phyloP scores from a whole-genome alignment of 2,329 filamentous ascomycete species.

The Chrysoporthe cubensis region DNA sequence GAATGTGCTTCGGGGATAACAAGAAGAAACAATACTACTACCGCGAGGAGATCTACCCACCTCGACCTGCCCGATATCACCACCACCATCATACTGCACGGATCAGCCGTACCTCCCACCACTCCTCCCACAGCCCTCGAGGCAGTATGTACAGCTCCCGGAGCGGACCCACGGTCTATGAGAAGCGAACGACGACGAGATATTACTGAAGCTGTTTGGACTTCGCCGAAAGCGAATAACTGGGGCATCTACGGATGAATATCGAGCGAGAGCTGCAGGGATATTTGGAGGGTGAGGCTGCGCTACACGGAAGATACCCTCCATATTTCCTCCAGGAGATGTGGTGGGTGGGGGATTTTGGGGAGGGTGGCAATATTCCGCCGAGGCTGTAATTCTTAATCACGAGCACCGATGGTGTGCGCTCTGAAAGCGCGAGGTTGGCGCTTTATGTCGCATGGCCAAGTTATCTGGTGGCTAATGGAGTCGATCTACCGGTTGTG shows the following conservation, averaged over 20 bases:
- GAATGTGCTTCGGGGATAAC: slow-evolving; percentile 11
- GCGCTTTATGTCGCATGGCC: no score
- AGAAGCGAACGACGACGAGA: slow-evolving; percentile 12
- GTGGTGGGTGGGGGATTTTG: background rate
- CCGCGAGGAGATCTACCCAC: slow-evolving; percentile 7
- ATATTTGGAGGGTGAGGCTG: background rate
- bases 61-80: background rate
- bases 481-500: background rate
- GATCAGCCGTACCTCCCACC: slow-evolving; percentile 2
- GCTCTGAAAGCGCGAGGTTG: background rate
- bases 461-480: background rate
- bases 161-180: slow-evolving; percentile 8
- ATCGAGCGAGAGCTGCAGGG: background rate
- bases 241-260: no score
- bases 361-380: no score
- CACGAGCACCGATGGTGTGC: background rate
- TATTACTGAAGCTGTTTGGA: background rate
- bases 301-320: background rate
- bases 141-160: slow-evolving; percentile 9
- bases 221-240: no score
- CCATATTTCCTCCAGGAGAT: background rate
- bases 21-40: slow-evolving; percentile 9
- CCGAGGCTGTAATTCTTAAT: background rate
- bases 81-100: slow-evolving; percentile 8
- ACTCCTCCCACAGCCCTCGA: slow-evolving; percentile 4